phyloP scores from a whole-genome alignment of 1,284 basidiomycete species.

The Acaromyces ingoldii region DNA sequence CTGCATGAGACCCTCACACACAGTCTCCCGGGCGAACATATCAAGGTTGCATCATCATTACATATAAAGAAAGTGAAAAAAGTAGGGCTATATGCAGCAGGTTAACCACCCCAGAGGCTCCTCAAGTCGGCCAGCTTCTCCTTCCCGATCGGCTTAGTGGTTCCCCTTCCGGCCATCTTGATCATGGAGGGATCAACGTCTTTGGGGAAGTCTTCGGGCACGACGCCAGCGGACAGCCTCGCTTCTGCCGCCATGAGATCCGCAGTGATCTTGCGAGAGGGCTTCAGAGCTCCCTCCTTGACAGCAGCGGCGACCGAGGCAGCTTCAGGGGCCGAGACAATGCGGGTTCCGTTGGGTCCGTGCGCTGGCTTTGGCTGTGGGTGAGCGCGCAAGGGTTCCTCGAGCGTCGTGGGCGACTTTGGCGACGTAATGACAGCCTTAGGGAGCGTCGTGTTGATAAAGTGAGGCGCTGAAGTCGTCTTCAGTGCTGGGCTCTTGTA shows the following conservation, averaged over 20 bases:
- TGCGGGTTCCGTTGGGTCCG: not conserved
- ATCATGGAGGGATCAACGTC: constrained; percentile 9
- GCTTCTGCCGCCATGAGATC: constrained; percentile 9
- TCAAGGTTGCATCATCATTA: not conserved
- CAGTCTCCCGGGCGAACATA: no score
- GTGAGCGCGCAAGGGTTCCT: not conserved
- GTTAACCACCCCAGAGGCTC: constrained; percentile 33
- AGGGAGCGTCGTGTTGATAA: constrained; percentile 28
- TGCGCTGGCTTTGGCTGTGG: not conserved
- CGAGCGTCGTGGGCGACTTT: not conserved
- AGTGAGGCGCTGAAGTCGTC: constrained; percentile 20
- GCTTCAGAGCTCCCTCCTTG: constrained; percentile 7
- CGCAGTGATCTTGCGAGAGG: constrained; percentile 10
- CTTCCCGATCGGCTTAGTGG: constrained; percentile 16
- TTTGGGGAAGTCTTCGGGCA: constrained; percentile 22
- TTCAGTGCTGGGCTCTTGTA: constrained; percentile 14
- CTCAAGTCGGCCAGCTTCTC: constrained; percentile 29
- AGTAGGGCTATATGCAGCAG: not conserved
- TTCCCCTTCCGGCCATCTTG: constrained; percentile 17
- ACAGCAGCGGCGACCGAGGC: no score
- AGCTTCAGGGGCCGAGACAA: not conserved
- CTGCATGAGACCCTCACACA: no score
- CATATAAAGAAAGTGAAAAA: not conserved
- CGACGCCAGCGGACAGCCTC: constrained; percentile 3
- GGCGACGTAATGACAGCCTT: constrained; percentile 21